phyloP scores from a whole-genome alignment of 192 early-diverging fungal genomes.

The Linderina pennispora region DNA sequence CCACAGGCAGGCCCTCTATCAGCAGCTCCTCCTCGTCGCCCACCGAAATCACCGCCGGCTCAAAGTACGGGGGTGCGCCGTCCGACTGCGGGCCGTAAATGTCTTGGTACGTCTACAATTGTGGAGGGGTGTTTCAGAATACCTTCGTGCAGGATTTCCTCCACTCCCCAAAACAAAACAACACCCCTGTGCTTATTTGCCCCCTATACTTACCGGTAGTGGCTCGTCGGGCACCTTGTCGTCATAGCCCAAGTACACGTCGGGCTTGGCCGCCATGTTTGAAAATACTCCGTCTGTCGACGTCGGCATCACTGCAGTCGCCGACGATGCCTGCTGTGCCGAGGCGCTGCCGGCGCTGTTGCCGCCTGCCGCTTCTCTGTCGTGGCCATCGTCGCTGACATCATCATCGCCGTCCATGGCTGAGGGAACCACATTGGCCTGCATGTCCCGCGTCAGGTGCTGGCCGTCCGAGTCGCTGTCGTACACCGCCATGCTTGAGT shows the following conservation, averaged over 20 bases:
- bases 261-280: constrained; percentile 48
- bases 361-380: not conserved
- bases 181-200: too few species aligned
- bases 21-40: constrained; percentile 80
- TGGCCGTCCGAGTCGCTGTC: constrained; percentile 14
- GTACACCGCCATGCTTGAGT: constrained; percentile 15
- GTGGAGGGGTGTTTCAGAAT: too few species aligned
- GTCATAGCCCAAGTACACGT: constrained; percentile 40
- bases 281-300: constrained; percentile 50
- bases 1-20: constrained; percentile 89
- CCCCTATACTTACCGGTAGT: constrained; percentile 22
- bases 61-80: constrained; percentile 64
- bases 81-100: constrained; percentile 60
- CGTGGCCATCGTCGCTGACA: not conserved
- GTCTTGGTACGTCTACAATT: constrained; percentile 70
- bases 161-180: too few species aligned
- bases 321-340: not conserved
- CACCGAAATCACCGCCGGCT: constrained; percentile 68
- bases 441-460: constrained; percentile 24
- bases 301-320: constrained; percentile 5
- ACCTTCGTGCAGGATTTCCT: too few species aligned
- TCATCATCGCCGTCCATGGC: constrained; percentile 26
- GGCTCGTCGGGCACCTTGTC: constrained; percentile 41
- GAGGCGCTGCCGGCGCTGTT: not conserved
- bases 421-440: constrained; percentile 30